Base-by-base conservation (phyloP, 1,284 basidiomycete species). In the Leccinum subrobustum region DNA sequence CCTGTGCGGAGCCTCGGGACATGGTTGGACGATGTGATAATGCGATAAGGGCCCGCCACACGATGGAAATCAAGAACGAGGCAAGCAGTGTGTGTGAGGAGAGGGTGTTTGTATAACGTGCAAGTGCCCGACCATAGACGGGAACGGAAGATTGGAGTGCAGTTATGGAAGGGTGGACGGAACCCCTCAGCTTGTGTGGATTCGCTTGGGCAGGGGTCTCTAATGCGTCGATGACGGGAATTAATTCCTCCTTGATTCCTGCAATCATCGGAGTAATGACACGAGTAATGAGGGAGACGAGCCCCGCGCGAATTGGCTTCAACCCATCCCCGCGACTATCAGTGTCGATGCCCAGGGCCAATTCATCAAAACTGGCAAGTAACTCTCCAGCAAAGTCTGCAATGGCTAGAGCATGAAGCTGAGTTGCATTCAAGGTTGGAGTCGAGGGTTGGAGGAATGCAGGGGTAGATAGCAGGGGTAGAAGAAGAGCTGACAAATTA, bases 21-120 rank as follows among this genome's bases (percentile, higher is more conserved):
- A 75, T 65, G 7, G 71, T 63, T 6, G 81, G 79, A 29, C 90
- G 82, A 71, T 88, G 80, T 14, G 87, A 79, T 23, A 92, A 71
- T 14, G 88, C 86, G 29, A 92, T 83, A 56, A 92, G 78, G 4
- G 82, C 84, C 12, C 82, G 83, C 91, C 91, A 92, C 2, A 89
- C 75, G 1, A 89, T 71, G 7, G 84, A 86, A 67, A 92, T 91
- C 63, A 89, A 78, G 62, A 91, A 81, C 1, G 86, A 83, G 0
- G 89, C 88, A 23, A 92, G 77, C 1, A 79, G 74, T 16, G 81
- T 76, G 65, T 92, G 86, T 0, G 86, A 81, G 3, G 80, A 70
- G 12, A 78, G 70, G 6, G 82, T 80, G 4, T 78, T 74, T 6
- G 83, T 83, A 69, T 84, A 88, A n/a, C 84, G 81, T 8, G 74